Evolutionary conservation across 2,329 filamentous ascomycete genomes (phyloP).

Genomic region (Colletotrichum echinochloae): DNA sequence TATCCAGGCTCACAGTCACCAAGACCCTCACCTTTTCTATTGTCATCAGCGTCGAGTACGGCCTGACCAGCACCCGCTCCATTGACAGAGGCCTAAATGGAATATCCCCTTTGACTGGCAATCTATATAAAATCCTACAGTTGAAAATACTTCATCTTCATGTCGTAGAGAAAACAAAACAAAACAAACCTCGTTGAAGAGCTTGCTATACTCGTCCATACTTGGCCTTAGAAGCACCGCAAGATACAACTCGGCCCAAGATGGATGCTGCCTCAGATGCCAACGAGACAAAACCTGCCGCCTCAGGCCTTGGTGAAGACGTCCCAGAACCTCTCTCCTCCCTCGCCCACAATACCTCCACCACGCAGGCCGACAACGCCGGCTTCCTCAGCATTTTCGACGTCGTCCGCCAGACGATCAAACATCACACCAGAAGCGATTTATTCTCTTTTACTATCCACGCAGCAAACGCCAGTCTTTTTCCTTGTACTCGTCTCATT

Average conservation of each 20-base stretch:
- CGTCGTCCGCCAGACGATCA: neutral
- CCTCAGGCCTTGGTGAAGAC: neutral
- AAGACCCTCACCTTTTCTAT: neutral
- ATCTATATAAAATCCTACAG: neutral
- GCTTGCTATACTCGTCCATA: neutral
- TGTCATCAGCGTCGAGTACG: neutral
- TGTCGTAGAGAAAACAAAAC: neutral
- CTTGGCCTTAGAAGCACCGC: too few relatives aligned
- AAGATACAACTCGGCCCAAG: neutral
- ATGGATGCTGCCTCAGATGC: neutral
- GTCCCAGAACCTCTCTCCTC: neutral
- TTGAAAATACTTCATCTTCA: neutral
- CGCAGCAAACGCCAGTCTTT: neutral
- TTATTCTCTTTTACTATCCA: neutral
- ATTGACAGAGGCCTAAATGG: accelerated
- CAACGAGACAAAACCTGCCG: neutral
- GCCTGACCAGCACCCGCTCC: neutral
- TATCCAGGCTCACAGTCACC: neutral
- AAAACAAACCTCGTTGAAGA: neutral
- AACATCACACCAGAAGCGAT: neutral
- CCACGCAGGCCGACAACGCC: neutral
- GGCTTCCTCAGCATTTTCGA: neutral
- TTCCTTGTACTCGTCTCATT: neutral
- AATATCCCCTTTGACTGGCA: neutral
- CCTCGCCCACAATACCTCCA: neutral